Percentiles rank a stretch among this genome's conserved stretches.
Evolutionary conservation across 495 filamentous ascomycete species (phyloP).

Genomic region (Tuber aestivum): DNA sequence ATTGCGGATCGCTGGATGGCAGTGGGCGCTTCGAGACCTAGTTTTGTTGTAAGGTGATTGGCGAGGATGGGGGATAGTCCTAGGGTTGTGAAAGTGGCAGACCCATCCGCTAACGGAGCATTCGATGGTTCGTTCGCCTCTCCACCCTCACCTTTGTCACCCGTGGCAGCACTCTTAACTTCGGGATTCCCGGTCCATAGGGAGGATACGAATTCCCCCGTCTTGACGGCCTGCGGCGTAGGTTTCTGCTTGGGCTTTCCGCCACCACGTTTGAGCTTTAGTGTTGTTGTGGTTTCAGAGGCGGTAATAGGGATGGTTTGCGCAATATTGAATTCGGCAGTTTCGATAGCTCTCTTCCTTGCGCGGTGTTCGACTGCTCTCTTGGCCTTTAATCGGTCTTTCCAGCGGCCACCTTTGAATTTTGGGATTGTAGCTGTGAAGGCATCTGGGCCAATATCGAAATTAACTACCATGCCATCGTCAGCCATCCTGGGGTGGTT

Average conservation of each 20-base stretch:
- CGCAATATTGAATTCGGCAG: conserved; percentile 27
- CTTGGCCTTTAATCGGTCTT: conserved; percentile 74
- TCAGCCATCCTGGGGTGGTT: conserved; percentile 62
- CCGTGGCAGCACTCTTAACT: conserved; percentile 43
- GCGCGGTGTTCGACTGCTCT: conserved; percentile 56
- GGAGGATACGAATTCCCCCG: conserved; percentile 70
- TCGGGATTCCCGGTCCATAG: conserved; percentile 83
- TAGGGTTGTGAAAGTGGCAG: conserved; percentile 74
- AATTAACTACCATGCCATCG: conserved; percentile 92
- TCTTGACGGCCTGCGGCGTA: conserved; percentile 17
- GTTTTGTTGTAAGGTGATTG: conserved; percentile 73
- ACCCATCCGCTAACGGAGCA: conserved; percentile 78
- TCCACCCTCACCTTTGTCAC: conserved; percentile 46
- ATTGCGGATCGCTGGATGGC: conserved; percentile 89
- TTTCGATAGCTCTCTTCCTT: conserved; percentile 41
- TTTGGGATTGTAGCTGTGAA: conserved; percentile 50
- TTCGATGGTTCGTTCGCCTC: conserved; percentile 74
- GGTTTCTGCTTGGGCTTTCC: conserved; percentile 11
- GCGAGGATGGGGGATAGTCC: conserved; percentile 73
- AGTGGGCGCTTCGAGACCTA: conserved; percentile 83
- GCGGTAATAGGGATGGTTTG: conserved; percentile 16
- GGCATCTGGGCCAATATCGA: conserved; percentile 60
- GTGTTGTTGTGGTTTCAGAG: conserved; percentile 20
- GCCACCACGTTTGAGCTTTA: conserved; percentile 27
- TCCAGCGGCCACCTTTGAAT: conserved; percentile 87